A percentile compares a stretch with the other conserved stretches of the same genome.
Conservation (phyloP, 768 basidiomycete species). For the Boletus barrowsii region DNA sequence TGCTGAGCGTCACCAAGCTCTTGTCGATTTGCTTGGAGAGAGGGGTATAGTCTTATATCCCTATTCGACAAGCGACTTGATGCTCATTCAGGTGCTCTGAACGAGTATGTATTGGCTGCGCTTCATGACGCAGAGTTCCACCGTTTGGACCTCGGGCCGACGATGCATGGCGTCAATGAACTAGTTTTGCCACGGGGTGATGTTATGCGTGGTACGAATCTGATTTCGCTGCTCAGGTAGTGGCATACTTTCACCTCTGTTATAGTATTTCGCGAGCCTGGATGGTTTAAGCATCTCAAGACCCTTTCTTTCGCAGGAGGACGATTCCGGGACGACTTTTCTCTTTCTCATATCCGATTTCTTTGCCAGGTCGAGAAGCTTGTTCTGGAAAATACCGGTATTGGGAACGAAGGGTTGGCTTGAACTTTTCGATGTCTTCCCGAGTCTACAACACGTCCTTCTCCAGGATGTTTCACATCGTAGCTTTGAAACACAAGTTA, state of each 20-base stretch:
- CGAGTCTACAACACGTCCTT: conserved; percentile 4
- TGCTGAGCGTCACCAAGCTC: conserved; percentile 35
- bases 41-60: conserved; percentile 14
- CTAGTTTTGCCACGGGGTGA: conserved; percentile 46
- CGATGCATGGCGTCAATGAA: conserved; percentile 46
- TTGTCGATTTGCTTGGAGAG: conserved; percentile 34
- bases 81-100: conserved; percentile 44
- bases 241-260: background rate
- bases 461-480: conserved; percentile 53
- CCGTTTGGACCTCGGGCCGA: conserved; percentile 43
- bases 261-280: conserved; percentile 50
- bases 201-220: conserved; percentile 39
- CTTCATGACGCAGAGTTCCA: conserved; percentile 47
- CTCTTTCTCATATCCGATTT: conserved; percentile 50
- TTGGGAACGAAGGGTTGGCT: conserved; percentile 61
- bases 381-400: conserved; percentile 48
- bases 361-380: conserved; percentile 49
- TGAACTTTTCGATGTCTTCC: background rate
- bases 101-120: conserved; percentile 40
- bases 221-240: background rate
- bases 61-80: background rate
- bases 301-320: conserved; percentile 50
- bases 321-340: conserved; percentile 41
- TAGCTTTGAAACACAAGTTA: conserved; percentile 53
- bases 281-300: conserved; percentile 48